Conservation (phyloP, 441 rosid species). For the Theobroma grandiflorum region DNA sequence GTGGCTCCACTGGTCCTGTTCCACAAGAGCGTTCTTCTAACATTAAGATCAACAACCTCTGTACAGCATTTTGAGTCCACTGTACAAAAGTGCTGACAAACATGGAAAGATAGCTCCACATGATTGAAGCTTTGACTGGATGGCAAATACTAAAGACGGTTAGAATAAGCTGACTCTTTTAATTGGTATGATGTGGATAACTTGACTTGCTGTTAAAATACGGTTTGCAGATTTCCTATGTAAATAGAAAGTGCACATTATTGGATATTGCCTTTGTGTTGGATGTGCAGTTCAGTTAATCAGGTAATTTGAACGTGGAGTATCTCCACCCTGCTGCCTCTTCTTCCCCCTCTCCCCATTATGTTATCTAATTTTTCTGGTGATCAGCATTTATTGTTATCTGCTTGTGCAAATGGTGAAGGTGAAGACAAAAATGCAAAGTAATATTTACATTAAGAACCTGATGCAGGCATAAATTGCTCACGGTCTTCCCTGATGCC, state of each 20-base stretch:
- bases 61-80: constrained; percentile 29
- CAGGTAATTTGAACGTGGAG: neutral
- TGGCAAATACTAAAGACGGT: constrained; percentile 6
- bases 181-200: constrained; percentile 14
- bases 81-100: constrained; percentile 3
- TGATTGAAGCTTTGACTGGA: constrained; percentile 10
- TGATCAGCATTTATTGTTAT: neutral
- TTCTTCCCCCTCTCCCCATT: neutral
- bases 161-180: constrained; percentile 1
- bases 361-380: neutral
- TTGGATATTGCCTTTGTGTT: neutral
- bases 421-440: neutral
- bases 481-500: neutral
- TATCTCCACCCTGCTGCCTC: neutral
- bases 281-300: neutral
- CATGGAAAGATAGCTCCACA: neutral
- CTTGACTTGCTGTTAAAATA: neutral
- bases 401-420: neutral
- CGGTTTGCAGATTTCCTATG: neutral
- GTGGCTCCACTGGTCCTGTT: constrained; percentile 6
- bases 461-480: neutral
- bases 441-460: too few species aligned
- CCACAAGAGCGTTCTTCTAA: constrained; percentile 19
- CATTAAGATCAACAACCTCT: constrained; percentile 22
- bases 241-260: neutral